A percentile compares a stretch with the other conserved stretches of the same genome.
Conservation (phyloP, 1,284 basidiomycete genomes). For the Agroathelia rolfsii region DNA sequence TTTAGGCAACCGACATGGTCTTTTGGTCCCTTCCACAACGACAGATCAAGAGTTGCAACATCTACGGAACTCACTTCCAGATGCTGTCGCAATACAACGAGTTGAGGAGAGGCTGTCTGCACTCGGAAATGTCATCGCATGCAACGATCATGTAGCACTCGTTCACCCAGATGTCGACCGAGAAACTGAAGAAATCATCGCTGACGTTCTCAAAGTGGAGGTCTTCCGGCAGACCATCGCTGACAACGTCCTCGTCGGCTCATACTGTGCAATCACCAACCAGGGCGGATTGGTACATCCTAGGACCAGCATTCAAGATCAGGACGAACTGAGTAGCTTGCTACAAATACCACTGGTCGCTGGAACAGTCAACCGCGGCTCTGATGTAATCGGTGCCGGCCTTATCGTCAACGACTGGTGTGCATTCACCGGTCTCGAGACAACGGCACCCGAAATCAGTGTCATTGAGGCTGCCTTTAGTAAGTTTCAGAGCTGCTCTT, state of each 20-base stretch:
- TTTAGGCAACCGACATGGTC: slow-evolving; percentile 93
- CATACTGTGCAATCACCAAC: slow-evolving; percentile 91
- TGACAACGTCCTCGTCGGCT: slow-evolving; percentile 93
- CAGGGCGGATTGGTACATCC: slow-evolving; percentile 97
- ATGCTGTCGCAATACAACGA: slow-evolving; percentile 85
- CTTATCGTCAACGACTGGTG: slow-evolving; percentile 99
- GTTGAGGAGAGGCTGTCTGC: slow-evolving; percentile 96
- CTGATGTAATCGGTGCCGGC: slow-evolving; percentile 95
- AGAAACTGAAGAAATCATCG: slow-evolving; percentile 99
- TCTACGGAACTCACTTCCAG: slow-evolving; percentile 92
- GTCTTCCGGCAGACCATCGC: slow-evolving; percentile 98
- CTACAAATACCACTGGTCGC: slow-evolving; percentile 94
- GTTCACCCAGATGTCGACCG: slow-evolving; percentile 97
- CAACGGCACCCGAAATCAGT: slow-evolving; percentile 95
- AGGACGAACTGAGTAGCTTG: slow-evolving; percentile 93
- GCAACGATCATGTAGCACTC: slow-evolving; percentile 96
- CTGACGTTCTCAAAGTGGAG: slow-evolving; percentile 97
- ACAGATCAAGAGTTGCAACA: slow-evolving; percentile 99
- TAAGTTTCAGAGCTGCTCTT: slow-evolving; percentile 29
- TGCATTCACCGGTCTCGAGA: slow-evolving; percentile 93
- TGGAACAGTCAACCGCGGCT: slow-evolving; percentile 96
- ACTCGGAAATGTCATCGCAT: slow-evolving; percentile 96
- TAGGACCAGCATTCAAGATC: slow-evolving; percentile 92
- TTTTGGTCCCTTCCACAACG: slow-evolving; percentile 91
- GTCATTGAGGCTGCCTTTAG: slow-evolving; percentile 98